Evolutionary conservation across 768 basidiomycete genomes (phyloP), one percentile per base, ranked within the genome.

Genomic region (Peribolospora baueri): DNA sequence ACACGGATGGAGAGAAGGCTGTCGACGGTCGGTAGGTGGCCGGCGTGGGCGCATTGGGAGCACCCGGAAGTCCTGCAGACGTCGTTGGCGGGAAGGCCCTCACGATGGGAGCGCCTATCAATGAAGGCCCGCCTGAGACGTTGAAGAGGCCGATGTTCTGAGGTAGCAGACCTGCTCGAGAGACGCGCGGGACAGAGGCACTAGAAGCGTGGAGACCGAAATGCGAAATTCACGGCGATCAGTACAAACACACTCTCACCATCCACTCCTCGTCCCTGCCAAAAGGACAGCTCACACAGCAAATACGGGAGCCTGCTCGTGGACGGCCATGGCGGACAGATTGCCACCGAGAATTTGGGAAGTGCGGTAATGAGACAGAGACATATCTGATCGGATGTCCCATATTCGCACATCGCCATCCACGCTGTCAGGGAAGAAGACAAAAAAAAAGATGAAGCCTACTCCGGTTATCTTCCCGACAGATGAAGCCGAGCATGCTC

Each of bases 321-420:
- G 93, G 1, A 84, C 79, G 59, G 93, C 87, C 60, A 97, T 82
- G 1, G 80, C 75, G 7, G 84, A 77, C 50, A 95, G 70, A 7
- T 88, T 87, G 40, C 77, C 68, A 2, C 76, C 74, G 59, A 81
- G 76, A 36, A 77, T 65, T 45, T 80, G 73, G 74, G 82, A 78
- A 45, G 75, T 74, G 51, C 25, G 25, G 25, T 25, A 25, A 25
- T 25, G 25, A 25, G 25, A 25, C 25, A 25, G 25, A 25, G 25
- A 25, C 25, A 25, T 25, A 25, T 25, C 76, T 71, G 9, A 76
- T 64, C 5, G 84, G 40, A 83, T 69, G 67, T 98, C 93, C 81
- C 88, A 97, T 7, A 97, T 68, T 62, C 82, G 82, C 46, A 93
- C 81, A 61, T 84, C 79, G 0, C 93, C 93, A 62, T 84, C 82